These are phyloP conservation scores for Skeletonema grethae DNA, from an alignment of 108 stramenopile species.

Conservation along the genomic window DNA sequence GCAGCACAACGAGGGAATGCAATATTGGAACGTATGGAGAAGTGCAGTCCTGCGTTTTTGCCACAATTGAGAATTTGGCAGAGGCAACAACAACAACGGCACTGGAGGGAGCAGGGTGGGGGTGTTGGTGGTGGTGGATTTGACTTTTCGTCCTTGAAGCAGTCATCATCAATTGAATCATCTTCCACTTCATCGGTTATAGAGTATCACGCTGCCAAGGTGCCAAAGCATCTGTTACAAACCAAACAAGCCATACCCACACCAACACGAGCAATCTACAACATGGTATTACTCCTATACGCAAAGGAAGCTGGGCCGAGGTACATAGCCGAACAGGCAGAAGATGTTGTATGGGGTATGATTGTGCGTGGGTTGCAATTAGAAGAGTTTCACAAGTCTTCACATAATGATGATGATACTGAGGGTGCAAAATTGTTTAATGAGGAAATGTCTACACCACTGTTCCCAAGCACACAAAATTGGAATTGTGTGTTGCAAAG, in stretches of 20 bases:
- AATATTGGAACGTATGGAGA: slow-evolving; percentile 37
- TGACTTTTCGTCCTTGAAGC: too few species aligned
- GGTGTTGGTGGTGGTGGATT: too few species aligned
- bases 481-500: slow-evolving; percentile 44
- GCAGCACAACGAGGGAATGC: slow-evolving; percentile 33
- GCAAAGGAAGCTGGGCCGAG: slow-evolving; percentile 22
- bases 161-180: too few species aligned
- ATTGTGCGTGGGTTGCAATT: slow-evolving; percentile 15
- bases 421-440: neutral
- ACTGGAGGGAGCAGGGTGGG: too few species aligned
- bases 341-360: slow-evolving; percentile 46
- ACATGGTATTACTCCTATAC: slow-evolving; percentile 30
- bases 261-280: slow-evolving; percentile 32
- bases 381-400: neutral
- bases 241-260: slow-evolving; percentile 17
- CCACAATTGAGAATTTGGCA: neutral
- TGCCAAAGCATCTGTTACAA: slow-evolving; percentile 6
- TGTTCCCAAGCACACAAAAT: slow-evolving; percentile 27
- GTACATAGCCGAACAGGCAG: slow-evolving; percentile 30
- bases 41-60: slow-evolving; percentile 27
- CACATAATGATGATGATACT: neutral
- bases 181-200: too few species aligned
- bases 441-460: neutral
- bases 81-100: neutral
- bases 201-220: neutral